Percentiles rank a stretch among this genome's conserved stretches.
Conservation (phyloP, 768 basidiomycete species). For the Boletus tomentosulus region DNA sequence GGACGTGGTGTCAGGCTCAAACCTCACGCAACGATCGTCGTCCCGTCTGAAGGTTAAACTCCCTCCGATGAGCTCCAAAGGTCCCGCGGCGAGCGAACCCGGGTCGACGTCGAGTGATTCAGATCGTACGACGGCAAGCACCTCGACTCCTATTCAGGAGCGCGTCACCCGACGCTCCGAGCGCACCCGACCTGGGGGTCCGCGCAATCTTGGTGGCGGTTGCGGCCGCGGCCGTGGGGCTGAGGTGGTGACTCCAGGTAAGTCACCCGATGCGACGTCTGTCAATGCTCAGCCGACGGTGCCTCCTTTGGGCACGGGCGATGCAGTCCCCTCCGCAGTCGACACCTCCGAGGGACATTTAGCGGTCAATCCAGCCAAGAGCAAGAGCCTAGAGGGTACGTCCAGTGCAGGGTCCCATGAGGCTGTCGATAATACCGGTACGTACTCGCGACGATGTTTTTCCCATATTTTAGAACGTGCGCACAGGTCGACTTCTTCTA, state of each 20-base stretch:
- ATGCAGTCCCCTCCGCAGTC: neutral
- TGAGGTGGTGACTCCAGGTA: neutral
- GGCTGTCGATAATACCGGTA: neutral
- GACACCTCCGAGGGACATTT: neutral
- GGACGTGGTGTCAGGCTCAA: neutral
- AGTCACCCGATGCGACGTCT: neutral
- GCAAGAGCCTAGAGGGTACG: neutral
- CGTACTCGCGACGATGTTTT: neutral
- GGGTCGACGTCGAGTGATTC: neutral
- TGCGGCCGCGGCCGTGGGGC: neutral
- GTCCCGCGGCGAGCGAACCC: neutral
- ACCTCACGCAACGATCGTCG: neutral
- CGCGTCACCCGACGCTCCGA: neutral
- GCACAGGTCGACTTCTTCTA: too few species aligned
- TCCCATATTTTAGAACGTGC: neutral
- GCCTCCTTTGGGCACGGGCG: too few species aligned
- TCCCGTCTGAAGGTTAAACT: constrained; percentile 2
- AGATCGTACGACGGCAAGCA: neutral
- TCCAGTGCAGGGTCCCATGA: neutral
- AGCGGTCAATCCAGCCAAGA: neutral
- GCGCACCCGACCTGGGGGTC: neutral
- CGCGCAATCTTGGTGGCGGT: neutral
- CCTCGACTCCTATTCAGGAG: neutral
- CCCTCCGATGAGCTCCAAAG: neutral
- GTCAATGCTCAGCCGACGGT: neutral